Conservation (phyloP, 257 asterid species). For the Solanum peruvianum region DNA sequence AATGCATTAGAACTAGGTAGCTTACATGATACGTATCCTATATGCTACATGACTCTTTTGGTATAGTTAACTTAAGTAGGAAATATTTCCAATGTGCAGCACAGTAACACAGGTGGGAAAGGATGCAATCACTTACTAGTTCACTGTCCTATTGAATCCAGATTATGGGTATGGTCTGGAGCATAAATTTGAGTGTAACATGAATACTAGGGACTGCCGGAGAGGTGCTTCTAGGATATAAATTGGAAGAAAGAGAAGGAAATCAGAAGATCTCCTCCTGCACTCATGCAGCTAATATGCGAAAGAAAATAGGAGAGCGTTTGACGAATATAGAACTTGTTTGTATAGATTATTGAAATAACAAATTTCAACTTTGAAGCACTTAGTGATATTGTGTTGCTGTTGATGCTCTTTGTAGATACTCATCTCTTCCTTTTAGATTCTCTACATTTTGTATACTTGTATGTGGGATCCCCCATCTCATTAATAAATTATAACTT, state of each 20-base stretch:
- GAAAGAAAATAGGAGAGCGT: background rate
- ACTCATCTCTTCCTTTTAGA: background rate
- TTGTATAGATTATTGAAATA: background rate
- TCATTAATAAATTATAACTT: background rate
- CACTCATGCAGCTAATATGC: background rate
- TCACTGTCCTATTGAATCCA: background rate
- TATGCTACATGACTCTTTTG: background rate
- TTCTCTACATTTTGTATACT: background rate
- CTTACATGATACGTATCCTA: background rate
- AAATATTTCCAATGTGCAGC: background rate
- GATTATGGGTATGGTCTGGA: background rate
- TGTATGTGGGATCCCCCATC: background rate
- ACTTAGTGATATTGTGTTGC: background rate
- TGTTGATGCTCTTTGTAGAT: background rate
- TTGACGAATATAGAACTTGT: background rate
- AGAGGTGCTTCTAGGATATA: background rate
- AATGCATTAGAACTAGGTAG: background rate
- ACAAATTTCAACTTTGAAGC: background rate
- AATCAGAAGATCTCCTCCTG: background rate
- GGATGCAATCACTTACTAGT: background rate
- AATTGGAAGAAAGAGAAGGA: background rate
- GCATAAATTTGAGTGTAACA: background rate
- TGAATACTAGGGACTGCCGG: background rate
- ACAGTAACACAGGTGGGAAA: background rate
- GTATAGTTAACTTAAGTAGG: background rate